Evolutionary conservation across 2,329 filamentous ascomycete species (phyloP), one percentile per base, ranked within the genome.

Genomic region (Cytospora schulzeri): DNA sequence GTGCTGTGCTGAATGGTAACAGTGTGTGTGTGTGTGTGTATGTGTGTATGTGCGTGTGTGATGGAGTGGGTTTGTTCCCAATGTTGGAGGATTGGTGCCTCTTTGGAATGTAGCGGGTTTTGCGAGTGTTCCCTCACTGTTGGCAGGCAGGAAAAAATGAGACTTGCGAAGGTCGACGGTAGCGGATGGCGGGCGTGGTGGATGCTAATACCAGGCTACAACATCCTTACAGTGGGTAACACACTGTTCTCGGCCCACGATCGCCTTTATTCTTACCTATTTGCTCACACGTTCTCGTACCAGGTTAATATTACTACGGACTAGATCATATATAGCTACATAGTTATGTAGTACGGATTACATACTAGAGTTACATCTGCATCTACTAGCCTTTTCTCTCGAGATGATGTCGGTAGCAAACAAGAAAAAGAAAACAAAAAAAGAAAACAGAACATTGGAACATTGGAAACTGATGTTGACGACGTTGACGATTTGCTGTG

Each of bases 31-130:
- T 52, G 24, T 8, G n/a, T 31, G 28, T 33, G 48, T 51, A 51
- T 17, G 57, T 38, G 62, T 56, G 57, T 48, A 17, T 38, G 62
- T 38, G 31, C 15, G 45, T 31, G 41, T 50, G 41, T 31, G 57
- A 61, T 56, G 53, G 41, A 57, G 52, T 26, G 26, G 52, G 52
- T 35, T 51, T 56, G 51, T 38, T 56, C 45, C 52, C 60, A 54
- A 56, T 51, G 48, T 62, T 56, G 59, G 60, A 56, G 60, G 59
- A 61, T 61, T 51, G 52, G 58, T 60, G 58, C 58, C 58, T 60
- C 33, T 41, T 33, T 56, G 60, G 51, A 63, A 56, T 58, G 60
- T 33, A 63, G 60, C 60, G 56, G 60, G 54, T 26, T 58, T 58
- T 57, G 54, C 52, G 48, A 51, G 56, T 35, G 60, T 33, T 55